Evolutionary conservation across 169 alveolate genomes (phyloP).

Genomic region (Plasmodium malariae): DNA sequence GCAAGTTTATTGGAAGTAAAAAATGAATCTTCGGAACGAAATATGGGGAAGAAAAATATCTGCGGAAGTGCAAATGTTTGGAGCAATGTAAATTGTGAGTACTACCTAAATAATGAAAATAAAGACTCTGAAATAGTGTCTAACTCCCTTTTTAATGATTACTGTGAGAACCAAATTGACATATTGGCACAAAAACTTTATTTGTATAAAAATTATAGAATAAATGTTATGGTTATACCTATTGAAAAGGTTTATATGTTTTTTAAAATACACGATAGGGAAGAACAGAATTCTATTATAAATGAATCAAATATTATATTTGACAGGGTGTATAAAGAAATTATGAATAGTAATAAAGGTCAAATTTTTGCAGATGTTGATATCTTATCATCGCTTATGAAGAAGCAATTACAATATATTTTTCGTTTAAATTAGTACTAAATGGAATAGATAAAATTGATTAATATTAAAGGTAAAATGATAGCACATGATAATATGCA

Average conservation of each 20-base stretch:
- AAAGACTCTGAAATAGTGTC: not conserved
- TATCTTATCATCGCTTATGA: conserved; percentile 43
- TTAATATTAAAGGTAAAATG: no score
- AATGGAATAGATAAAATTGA: no score
- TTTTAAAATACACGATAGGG: conserved; percentile 38
- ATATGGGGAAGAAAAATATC: not conserved
- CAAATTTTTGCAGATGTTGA: not conserved
- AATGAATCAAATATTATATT: conserved; percentile 55
- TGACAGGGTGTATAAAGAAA: conserved; percentile 42
- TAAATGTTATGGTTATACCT: conserved; percentile 70
- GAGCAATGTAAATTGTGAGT: no score
- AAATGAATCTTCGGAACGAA: not conserved
- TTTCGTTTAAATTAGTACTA: conserved; percentile 4
- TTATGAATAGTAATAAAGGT: conserved; percentile 11
- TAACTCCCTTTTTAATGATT: not conserved
- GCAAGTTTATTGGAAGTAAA: not conserved
- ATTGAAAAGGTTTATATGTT: conserved; percentile 46
- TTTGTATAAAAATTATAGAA: conserved; percentile 63
- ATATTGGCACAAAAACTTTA: conserved; percentile 63
- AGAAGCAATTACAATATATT: conserved; percentile 60
- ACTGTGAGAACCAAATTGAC: conserved; percentile 25
- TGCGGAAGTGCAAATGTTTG: not conserved
- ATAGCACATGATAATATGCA: no score
- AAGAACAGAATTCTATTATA: conserved; percentile 45
- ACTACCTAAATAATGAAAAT: not conserved